Evolutionary conservation across 2,329 filamentous ascomycete genomes (phyloP).

Genomic region (Didymella sp.): DNA sequence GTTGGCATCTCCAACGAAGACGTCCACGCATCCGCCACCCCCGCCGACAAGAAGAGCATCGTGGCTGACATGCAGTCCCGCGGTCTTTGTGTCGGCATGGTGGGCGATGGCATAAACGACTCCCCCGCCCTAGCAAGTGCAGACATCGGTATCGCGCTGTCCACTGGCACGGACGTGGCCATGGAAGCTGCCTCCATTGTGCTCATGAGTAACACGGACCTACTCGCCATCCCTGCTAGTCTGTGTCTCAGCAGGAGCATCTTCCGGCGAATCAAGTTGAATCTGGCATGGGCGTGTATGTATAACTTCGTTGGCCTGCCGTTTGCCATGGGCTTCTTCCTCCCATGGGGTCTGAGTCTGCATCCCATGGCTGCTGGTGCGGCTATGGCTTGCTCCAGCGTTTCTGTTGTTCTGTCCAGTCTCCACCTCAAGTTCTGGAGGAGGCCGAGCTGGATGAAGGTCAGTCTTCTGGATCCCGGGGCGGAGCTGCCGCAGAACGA

Average conservation of each 20-base stretch:
- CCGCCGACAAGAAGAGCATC: conserved; percentile 89
- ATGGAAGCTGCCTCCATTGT: conserved; percentile 98
- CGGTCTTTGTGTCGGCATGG: conserved; percentile 89
- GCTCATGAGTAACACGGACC: conserved; percentile 88
- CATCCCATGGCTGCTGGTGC: conserved; percentile 94
- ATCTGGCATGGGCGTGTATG: conserved; percentile 88
- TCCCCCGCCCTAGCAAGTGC: conserved; percentile 93
- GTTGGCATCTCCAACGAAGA: conserved; percentile 80
- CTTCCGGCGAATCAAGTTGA: conserved; percentile 91
- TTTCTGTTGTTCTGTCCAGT: conserved; percentile 86
- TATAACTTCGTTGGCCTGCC: conserved; percentile 93
- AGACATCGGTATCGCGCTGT: conserved; percentile 90
- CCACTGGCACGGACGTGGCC: conserved; percentile 92
- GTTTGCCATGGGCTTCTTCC: conserved; percentile 95
- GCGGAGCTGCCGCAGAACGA: conserved; percentile 42
- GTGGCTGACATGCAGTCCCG: conserved; percentile 74
- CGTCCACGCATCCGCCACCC: conserved; percentile 86
- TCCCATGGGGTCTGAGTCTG: conserved; percentile 85
- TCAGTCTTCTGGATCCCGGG: conserved; percentile 63
- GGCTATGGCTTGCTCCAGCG: conserved; percentile 89
- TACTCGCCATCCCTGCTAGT: conserved; percentile 90
- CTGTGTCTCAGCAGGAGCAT: conserved; percentile 83
- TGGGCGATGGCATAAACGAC: conserved; percentile 97
- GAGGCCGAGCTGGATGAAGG: conserved; percentile 85
- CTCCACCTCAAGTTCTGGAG: conserved; percentile 87